These are phyloP conservation scores for Aureobasidium uvarum DNA, from an alignment of 2,329 filamentous ascomycete genomes.

Conservation along the genomic window DNA sequence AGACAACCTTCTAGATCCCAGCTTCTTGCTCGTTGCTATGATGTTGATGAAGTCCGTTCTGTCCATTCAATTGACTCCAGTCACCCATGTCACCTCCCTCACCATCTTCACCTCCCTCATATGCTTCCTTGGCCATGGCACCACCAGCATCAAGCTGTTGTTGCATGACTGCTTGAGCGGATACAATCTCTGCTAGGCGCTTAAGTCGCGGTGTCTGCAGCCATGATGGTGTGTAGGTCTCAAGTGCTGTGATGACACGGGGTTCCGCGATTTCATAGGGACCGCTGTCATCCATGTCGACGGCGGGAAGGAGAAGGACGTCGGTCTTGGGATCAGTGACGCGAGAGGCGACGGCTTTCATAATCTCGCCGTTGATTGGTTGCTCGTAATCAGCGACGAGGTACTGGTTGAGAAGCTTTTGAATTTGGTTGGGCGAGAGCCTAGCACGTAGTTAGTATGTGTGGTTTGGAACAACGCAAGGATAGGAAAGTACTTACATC, in stretches of 20 bases:
- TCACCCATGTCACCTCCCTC: constrained; percentile 24
- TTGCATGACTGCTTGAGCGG: constrained; percentile 91
- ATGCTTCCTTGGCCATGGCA: constrained; percentile 19
- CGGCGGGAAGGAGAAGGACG: constrained; percentile 84
- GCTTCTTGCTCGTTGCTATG: constrained; percentile 23
- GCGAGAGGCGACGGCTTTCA: constrained; percentile 96
- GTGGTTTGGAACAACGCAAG: not conserved
- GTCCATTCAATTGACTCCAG: constrained; percentile 25
- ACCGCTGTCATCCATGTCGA: constrained; percentile 98
- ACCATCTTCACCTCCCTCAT: constrained; percentile 13
- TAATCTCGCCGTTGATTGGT: constrained; percentile 98
- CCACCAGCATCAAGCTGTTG: constrained; percentile 39
- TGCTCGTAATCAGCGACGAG: constrained; percentile 98
- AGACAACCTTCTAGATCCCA: constrained; percentile 23
- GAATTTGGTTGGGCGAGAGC: constrained; percentile 97
- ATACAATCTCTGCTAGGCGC: constrained; percentile 96
- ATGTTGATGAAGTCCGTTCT: constrained; percentile 15
- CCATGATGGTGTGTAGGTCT: constrained; percentile 98
- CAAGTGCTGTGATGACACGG: constrained; percentile 88
- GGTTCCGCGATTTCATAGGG: constrained; percentile 99
- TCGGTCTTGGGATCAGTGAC: constrained; percentile 95
- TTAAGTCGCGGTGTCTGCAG: constrained; percentile 94
- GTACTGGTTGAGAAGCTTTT: constrained; percentile 98
- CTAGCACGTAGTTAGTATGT: constrained; percentile 47
- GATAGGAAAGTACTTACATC: constrained; percentile 68